phyloP scores from a whole-genome alignment of 495 filamentous ascomycete species.

The Aeminium ludgeri region DNA sequence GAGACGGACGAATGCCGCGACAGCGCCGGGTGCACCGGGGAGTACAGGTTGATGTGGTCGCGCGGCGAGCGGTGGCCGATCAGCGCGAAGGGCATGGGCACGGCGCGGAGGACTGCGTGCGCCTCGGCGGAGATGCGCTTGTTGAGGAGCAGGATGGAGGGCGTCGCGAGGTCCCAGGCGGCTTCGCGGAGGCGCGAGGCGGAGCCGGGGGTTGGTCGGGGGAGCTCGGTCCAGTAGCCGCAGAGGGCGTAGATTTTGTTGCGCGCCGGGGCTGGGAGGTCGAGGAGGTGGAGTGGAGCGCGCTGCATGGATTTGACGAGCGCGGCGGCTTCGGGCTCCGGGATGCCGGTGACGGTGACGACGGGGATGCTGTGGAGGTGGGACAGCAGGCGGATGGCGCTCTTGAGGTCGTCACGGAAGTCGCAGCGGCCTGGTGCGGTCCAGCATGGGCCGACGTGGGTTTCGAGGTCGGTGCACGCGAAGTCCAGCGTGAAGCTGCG shows the following conservation, averaged over 20 bases:
- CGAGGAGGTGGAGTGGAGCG: conserved; percentile 8
- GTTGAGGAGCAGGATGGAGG: conserved; percentile 15
- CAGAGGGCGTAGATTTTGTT: conserved; percentile 12
- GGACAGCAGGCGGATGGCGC: background rate
- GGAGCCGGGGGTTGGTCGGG: conserved; percentile 3
- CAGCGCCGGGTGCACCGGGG: too few species aligned
- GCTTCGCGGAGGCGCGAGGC: conserved; percentile 22
- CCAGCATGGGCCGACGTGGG: conserved; percentile 12
- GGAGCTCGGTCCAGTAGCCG: conserved; percentile 7
- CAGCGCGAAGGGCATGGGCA: too few species aligned
- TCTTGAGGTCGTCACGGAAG: conserved; percentile 8
- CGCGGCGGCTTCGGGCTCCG: background rate
- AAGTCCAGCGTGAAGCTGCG: conserved; percentile 9
- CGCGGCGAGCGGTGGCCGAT: too few species aligned
- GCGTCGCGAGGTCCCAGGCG: conserved; percentile 10
- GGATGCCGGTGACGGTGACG: conserved; percentile 10
- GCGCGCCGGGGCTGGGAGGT: conserved; percentile 12
- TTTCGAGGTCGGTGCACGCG: background rate
- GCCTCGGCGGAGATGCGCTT: conserved; percentile 12
- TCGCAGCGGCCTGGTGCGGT: conserved; percentile 1
- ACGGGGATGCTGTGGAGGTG: conserved; percentile 5
- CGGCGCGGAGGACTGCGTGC: background rate
- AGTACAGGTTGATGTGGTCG: too few species aligned
- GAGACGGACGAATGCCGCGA: too few species aligned
- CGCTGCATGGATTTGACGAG: conserved; percentile 12